phyloP scores from a whole-genome alignment of 441 rosid genomes.

The Brassica balearica region DNA sequence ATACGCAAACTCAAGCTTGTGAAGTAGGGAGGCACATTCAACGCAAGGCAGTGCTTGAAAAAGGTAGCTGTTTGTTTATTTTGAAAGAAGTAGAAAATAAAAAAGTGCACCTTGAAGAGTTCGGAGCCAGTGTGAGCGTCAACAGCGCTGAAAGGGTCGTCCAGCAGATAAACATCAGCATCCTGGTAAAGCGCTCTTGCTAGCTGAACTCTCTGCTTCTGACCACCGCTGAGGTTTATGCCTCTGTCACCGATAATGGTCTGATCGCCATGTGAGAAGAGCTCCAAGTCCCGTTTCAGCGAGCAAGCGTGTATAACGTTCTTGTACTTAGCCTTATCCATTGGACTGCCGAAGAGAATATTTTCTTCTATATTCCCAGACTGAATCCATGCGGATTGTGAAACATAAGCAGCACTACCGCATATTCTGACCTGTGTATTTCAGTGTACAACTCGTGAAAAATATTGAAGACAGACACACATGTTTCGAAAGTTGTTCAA shows the following conservation, averaged over 20 bases:
- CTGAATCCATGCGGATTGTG: slow-evolving; percentile 77
- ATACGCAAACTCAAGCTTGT: background rate
- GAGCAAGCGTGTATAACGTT: slow-evolving; percentile 61
- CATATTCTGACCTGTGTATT: slow-evolving; percentile 39
- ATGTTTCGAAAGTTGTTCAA: background rate
- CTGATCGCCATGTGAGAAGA: slow-evolving; percentile 55
- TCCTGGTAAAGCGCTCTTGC: slow-evolving; percentile 55
- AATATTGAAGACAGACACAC: background rate
- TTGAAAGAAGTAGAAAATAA: background rate
- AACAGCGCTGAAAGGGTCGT: slow-evolving; percentile 77
- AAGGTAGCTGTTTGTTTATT: background rate
- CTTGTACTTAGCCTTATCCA: slow-evolving; percentile 50
- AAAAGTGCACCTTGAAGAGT: slow-evolving; percentile 58
- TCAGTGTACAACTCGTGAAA: background rate
- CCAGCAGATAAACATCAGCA: background rate
- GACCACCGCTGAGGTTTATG: slow-evolving; percentile 77
- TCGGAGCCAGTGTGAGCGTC: slow-evolving; percentile 78
- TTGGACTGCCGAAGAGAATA: slow-evolving; percentile 57
- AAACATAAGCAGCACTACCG: slow-evolving; percentile 67
- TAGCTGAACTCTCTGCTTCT: slow-evolving; percentile 74
- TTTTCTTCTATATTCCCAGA: slow-evolving; percentile 71
- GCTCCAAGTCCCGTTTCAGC: slow-evolving; percentile 54
- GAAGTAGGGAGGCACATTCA: background rate
- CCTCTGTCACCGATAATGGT: slow-evolving; percentile 69
- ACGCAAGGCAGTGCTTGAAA: background rate